phyloP scores from a whole-genome alignment of 257 asterid genomes.

The Lantana camara region DNA sequence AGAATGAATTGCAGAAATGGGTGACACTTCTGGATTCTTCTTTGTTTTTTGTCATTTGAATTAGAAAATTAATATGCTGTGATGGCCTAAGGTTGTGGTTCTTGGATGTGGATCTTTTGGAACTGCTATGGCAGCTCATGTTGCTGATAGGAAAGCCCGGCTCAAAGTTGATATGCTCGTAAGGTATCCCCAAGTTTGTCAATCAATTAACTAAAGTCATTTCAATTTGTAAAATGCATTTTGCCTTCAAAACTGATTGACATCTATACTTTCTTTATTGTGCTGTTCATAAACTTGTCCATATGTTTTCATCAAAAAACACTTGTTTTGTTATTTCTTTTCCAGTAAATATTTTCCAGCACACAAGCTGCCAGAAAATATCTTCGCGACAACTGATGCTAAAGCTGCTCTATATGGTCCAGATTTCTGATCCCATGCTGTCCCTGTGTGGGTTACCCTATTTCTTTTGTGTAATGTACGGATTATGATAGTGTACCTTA shows the following conservation, averaged over 20 bases:
- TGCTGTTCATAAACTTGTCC: not conserved
- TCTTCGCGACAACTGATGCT: slow-evolving; percentile 82
- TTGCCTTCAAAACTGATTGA: slow-evolving; percentile 14
- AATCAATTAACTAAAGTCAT: slow-evolving; percentile 60
- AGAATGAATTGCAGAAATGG: too few relatives aligned
- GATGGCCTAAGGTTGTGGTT: slow-evolving; percentile 70
- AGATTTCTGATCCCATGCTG: slow-evolving; percentile 92
- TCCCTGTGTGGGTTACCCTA: slow-evolving; percentile 76
- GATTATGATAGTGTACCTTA: slow-evolving; percentile 9
- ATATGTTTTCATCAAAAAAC: too few relatives aligned
- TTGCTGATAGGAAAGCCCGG: slow-evolving; percentile 67
- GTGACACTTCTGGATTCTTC: too few relatives aligned
- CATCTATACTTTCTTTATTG: not conserved
- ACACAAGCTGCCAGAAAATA: slow-evolving; percentile 73
- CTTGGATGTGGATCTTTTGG: slow-evolving; percentile 98
- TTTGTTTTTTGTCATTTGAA: not conserved
- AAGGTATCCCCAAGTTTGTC: slow-evolving; percentile 72
- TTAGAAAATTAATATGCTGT: not conserved
- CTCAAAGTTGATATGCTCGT: slow-evolving; percentile 79
- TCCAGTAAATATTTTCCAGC: slow-evolving; percentile 80
- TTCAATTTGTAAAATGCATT: slow-evolving; percentile 51
- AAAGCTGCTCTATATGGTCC: slow-evolving; percentile 79
- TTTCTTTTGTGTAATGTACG: not conserved
- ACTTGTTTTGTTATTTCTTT: too few relatives aligned
- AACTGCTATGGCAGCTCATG: slow-evolving; percentile 96